These are phyloP conservation scores for Pilobolus umbonatus DNA, from an alignment of 192 early-diverging fungal genomes.

Conservation along the genomic window DNA sequence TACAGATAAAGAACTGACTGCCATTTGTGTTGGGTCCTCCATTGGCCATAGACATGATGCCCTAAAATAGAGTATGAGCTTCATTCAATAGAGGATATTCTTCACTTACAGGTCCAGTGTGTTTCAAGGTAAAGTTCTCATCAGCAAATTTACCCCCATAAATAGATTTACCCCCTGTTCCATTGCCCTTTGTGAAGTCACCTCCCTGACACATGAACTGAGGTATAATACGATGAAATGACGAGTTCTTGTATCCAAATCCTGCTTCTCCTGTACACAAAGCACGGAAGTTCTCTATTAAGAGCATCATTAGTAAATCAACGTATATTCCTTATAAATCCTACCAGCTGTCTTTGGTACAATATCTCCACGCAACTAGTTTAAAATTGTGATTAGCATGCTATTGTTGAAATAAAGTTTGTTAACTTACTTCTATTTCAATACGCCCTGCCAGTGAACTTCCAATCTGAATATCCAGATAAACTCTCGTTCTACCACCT, in stretches of 20 bases:
- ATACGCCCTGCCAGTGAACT: conserved; percentile 32
- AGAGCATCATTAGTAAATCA: too few species aligned
- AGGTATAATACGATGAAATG: conserved; percentile 72
- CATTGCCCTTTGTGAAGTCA: conserved; percentile 63
- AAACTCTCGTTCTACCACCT: conserved; percentile 30
- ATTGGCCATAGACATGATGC: conserved; percentile 93
- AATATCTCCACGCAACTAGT: conserved; percentile 56
- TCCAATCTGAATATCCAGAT: conserved; percentile 40
- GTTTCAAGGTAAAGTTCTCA: conserved; percentile 32
- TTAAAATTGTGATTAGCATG: background rate
- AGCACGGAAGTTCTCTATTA: conserved; percentile 90
- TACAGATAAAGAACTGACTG: conserved; percentile 92
- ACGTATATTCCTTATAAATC: background rate
- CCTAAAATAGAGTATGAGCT: conserved; percentile 50
- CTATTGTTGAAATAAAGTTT: background rate
- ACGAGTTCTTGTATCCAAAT: conserved; percentile 69
- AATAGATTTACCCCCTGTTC: conserved; percentile 84
- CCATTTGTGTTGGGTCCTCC: conserved; percentile 82
- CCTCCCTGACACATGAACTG: conserved; percentile 90
- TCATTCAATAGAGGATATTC: conserved; percentile 23
- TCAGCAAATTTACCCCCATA: conserved; percentile 71
- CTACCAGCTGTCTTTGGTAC: conserved; percentile 63
- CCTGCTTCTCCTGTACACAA: conserved; percentile 95
- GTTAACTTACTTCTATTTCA: conserved; percentile 26
- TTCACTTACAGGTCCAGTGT: conserved; percentile 20